Evolutionary conservation across 1,284 basidiomycete genomes (phyloP), one percentile per base, ranked within the genome.

Genomic region (Apiotrichum montevideense): DNA sequence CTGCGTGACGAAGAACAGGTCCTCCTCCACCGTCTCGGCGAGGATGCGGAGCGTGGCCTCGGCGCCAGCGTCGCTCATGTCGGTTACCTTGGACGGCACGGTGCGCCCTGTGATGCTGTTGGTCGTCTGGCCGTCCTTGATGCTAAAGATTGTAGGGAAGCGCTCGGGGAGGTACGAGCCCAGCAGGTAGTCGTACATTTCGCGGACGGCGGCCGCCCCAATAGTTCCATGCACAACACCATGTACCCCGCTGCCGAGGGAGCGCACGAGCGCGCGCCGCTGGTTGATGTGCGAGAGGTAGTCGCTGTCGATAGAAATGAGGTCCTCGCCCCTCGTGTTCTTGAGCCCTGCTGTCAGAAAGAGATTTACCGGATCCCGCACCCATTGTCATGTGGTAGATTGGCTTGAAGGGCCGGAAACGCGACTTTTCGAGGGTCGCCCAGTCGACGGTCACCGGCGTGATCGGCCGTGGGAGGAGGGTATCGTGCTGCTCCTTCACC

Each of bases 351-450:
- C 7, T 7, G 39, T n/a, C 37, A 10, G 4, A 10, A 32, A 35
- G 14, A 14, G 10, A 4, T 21, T 3, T 4, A 15, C 35, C 21
- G n/a, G 21, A 6, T 13, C 14, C 51, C 58, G 29, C 44, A 59
- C 58, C 51, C 58, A 59, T 56, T 1, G 58, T 59, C n/a, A 59
- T 59, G 35, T 59, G 58, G 52, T 59, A 59, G 35, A 59, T 54
- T 13, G 58, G 58, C 58, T 59, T 59, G 51, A 51, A 59, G 29
- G 54, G 54, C n/a, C 58, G 58, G 40, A 46, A 42, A 47, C 48
- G 37, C 13, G 21, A 4, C 47, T 29, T 10, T 37, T 4, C 8
- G 35, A 49, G 15, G 9, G 4, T 2, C 21, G 13, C 29, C 8
- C 9, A 40, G 47, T 49, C 47, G n/a, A 15, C 37, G 14, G 35